A percentile compares a stretch with the other conserved stretches of the same genome.
Conservation (phyloP, 768 basidiomycete species). For the Trametes villosa region DNA sequence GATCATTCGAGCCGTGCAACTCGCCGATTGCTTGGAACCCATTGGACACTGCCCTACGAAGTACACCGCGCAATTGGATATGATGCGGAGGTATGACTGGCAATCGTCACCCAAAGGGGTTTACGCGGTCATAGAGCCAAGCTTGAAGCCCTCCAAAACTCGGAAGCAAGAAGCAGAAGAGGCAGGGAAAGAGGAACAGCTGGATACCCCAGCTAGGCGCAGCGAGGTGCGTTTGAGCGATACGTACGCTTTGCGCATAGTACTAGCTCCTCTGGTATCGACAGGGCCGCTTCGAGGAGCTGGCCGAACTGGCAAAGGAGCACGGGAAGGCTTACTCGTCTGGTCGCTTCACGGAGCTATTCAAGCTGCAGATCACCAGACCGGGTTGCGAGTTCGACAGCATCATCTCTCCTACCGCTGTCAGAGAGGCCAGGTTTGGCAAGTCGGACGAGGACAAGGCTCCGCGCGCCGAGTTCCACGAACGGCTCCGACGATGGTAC, state of each 20-base stretch:
- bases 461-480: background rate
- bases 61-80: background rate
- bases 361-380: background rate
- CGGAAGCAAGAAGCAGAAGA: too few relatives aligned
- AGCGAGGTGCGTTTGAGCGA: too few relatives aligned
- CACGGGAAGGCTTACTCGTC: background rate
- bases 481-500: constrained; percentile 11
- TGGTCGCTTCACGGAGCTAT: background rate
- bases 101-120: too few relatives aligned
- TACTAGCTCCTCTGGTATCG: too few relatives aligned
- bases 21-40: background rate
- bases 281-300: background rate
- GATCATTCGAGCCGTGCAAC: background rate
- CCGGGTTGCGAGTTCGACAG: background rate
- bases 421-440: background rate
- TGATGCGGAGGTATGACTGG: too few relatives aligned
- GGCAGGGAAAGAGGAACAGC: too few relatives aligned
- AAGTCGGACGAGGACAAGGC: background rate
- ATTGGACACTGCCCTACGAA: background rate
- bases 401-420: background rate
- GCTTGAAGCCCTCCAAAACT: background rate
- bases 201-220: too few relatives aligned
- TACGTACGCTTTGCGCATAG: too few relatives aligned
- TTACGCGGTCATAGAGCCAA: background rate
- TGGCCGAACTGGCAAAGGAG: background rate